Conservation (phyloP, 2,329 filamentous ascomycete species). For the Diaporthe sp. region DNA sequence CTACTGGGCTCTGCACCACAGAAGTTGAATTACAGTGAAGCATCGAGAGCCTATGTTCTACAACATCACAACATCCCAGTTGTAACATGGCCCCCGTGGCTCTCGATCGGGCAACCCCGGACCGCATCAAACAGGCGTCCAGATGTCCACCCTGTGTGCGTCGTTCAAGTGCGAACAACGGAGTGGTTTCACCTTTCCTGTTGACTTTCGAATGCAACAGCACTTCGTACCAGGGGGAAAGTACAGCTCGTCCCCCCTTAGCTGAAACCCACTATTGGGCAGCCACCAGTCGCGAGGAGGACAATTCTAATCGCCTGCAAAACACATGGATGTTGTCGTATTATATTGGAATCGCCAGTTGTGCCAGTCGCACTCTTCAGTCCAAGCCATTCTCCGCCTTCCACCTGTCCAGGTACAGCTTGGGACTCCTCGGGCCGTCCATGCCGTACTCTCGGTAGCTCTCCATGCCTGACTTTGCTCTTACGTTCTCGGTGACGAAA, state of each 20-base stretch:
- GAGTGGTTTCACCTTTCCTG: background rate
- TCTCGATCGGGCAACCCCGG: background rate
- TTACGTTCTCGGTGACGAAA: constrained; percentile 75
- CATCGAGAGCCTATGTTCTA: background rate
- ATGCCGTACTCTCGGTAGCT: constrained; percentile 41
- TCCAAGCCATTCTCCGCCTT: constrained; percentile 74
- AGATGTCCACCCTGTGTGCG: too few relatives aligned
- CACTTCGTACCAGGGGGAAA: background rate
- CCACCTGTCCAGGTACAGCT: constrained; percentile 72
- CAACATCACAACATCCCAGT: background rate
- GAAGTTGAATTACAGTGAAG: background rate
- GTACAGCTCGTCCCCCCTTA: background rate
- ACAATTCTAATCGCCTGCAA: background rate
- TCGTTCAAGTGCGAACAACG: background rate
- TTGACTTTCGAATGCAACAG: background rate
- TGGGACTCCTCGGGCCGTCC: constrained; percentile 68
- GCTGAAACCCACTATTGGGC: too few relatives aligned
- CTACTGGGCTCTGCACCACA: too few relatives aligned
- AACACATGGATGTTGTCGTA: background rate
- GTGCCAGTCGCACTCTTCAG: constrained; percentile 44
- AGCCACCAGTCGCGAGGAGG: background rate
- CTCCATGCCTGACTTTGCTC: constrained; percentile 48
- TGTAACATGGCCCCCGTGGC: background rate
- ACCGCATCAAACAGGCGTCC: background rate
- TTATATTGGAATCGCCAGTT: background rate